Evolutionary conservation across 306 rosid genomes (phyloP), one percentile per base, ranked within the genome.

Genomic region (Vicia faba): DNA sequence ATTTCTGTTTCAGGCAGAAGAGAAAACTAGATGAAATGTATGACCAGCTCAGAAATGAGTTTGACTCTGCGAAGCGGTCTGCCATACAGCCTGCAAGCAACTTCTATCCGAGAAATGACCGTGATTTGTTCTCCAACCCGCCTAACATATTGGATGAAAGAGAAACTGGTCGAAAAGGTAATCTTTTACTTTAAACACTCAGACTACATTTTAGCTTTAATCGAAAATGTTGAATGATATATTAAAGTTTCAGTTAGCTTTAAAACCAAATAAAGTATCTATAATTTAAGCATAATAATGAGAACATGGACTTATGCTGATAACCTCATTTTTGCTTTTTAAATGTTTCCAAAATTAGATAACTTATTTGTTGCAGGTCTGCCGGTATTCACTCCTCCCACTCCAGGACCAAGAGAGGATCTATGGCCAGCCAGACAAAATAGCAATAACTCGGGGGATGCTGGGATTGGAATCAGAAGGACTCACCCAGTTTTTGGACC

Each of bases 11-110:
- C 88, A 95, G 99, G 84, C 99, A 95, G 82, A 95, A 95, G 95
- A 90, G 99, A 79, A 95, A 95, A 83, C 79, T 95, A 69, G 99
- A 95, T 76, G 99, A 95, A 84, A 88, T 95, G 99, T 95, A 95
- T 75, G 99, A 95, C 71, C 99, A 95, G 66, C 74, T 90, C 76
- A 86, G 99, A 75, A 80, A 80, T 70, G 97, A 95, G 76, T 84
- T 73, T 6, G 97, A 95, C 26, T 83, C 97, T 5, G 64, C 51
- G 59, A 95, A 95, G 80, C 88, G 92, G 59, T 81, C 89, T 23
- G 85, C 97, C 77, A 82, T 90, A 81, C 99, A 90, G 81, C 97
- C 99, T 33, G 82, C 86, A 38, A 65, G 57, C 83, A 88, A 84
- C 79, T 93, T 88, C 54, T 93, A 86, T 82, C 49, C 91, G 60